Base-by-base conservation (phyloP, 2,329 filamentous ascomycete genomes). In the Talaromyces albobiverticillius region DNA sequence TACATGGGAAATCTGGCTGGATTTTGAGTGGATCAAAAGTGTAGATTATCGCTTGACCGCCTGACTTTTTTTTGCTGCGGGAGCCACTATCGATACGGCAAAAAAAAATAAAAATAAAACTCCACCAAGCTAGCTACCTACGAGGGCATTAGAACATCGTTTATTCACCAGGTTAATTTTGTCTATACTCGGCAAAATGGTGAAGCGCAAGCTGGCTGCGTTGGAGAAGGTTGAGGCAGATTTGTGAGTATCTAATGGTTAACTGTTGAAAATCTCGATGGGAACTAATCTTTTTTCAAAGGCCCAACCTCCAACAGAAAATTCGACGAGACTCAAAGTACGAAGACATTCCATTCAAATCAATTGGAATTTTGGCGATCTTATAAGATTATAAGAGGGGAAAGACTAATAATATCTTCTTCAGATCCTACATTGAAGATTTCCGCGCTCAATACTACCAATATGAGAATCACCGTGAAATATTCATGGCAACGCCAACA, bases 161-260 rank as follows among this genome's bases (percentile, higher is more conserved):
- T n/a, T n/a, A n/a, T n/a, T n/a, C n/a, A n/a, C n/a, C n/a, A n/a
- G n/a, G n/a, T n/a, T n/a, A 7, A 20, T 11, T 46, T 43, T 34
- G 42, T 16, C 20, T 20, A 43, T 3, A 23, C 6, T 16, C 22
- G 13, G 20, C 18, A 51, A 43, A 47, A 94, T 90, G 85, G 89
- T 85, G 57, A 96, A 96, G 76, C 83, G 91, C 71, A 95, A 94
- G 77, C 82, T 96, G 56, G 90, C 89, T 53, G 92, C 92, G 57
- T 85, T 96, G 72, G 92, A 96, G 76, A 96, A 96, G 81, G 85
- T 96, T 63, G 92, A 96, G 69, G 92, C 91, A 31, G 90, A 95
- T 73, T 79, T 95, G 82, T 88, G 71, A 59, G 83, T 62, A 25
- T 40, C 11, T n/a, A 14, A 29, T 11, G 25, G 2, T 16, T 16